A percentile compares a stretch with the other conserved stretches of the same genome.
phyloP scores from a whole-genome alignment of 176 grass and related monocot species.

The sorghum (Sorghum bicolor) region DNA sequence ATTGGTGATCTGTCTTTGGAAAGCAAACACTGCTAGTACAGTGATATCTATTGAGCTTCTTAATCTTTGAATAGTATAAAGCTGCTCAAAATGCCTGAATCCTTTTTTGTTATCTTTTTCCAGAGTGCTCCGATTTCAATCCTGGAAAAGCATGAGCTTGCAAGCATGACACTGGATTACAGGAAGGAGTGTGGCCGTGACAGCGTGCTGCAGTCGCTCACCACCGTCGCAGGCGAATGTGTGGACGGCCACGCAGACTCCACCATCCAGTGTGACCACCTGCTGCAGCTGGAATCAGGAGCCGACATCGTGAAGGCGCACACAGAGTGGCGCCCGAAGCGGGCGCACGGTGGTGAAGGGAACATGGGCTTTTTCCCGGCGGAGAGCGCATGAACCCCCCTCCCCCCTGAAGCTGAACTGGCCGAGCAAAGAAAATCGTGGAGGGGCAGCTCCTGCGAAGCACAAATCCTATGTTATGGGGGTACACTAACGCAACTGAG shows the following conservation, averaged over 20 bases:
- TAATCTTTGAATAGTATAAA: background rate
- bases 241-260: slow-evolving; percentile 17
- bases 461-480: slow-evolving; percentile 34
- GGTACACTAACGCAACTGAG: slow-evolving; percentile 25
- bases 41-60: background rate
- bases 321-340: slow-evolving; percentile 84
- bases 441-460: slow-evolving; percentile 7
- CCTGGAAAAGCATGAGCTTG: slow-evolving; percentile 93
- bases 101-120: background rate
- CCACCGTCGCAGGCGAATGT: slow-evolving; percentile 42
- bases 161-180: slow-evolving; percentile 92
- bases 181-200: slow-evolving; percentile 89
- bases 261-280: slow-evolving; percentile 75
- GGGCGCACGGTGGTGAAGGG: slow-evolving; percentile 29
- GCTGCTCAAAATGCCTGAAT: background rate
- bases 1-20: background rate
- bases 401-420: background rate
- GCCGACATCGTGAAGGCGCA: slow-evolving; percentile 79
- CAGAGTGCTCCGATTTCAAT: slow-evolving; percentile 97
- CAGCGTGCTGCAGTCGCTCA: slow-evolving; percentile 82
- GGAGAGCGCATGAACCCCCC: slow-evolving; percentile 35
- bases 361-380: slow-evolving; percentile 41
- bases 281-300: slow-evolving; percentile 80
- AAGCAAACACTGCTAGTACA: background rate
- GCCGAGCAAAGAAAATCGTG: slow-evolving; percentile 7